Conservation (phyloP, 2,329 filamentous ascomycete genomes). For the Albifimbria verrucaria region DNA sequence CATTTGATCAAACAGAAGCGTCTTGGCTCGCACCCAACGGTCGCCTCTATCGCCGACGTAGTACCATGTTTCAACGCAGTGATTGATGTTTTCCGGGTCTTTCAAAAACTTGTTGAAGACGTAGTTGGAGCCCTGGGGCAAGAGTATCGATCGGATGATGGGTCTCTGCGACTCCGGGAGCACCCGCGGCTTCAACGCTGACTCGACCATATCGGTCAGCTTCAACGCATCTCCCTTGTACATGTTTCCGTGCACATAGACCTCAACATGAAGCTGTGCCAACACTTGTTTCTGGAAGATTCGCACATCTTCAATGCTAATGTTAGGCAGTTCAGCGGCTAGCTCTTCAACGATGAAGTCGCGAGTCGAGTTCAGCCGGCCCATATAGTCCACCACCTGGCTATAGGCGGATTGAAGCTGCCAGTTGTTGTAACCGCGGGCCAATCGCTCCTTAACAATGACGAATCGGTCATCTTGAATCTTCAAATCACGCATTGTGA, state of each 20-base stretch:
- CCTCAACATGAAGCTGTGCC: constrained; percentile 81
- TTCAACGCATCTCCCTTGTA: constrained; percentile 90
- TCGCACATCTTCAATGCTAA: constrained; percentile 72
- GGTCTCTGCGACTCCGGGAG: constrained; percentile 79
- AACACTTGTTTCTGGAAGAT: constrained; percentile 78
- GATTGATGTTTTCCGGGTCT: constrained; percentile 86
- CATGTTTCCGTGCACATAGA: constrained; percentile 86
- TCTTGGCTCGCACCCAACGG: constrained; percentile 67
- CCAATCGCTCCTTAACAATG: constrained; percentile 83
- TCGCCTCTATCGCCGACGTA: constrained; percentile 68
- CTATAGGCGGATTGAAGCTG: constrained; percentile 86
- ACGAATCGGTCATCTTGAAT: constrained; percentile 85
- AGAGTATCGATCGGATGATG: constrained; percentile 70
- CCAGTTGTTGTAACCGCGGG: constrained; percentile 77
- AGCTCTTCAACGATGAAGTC: constrained; percentile 79
- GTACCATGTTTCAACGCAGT: constrained; percentile 77
- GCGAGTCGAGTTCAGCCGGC: constrained; percentile 74
- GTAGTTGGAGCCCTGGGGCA: constrained; percentile 78
- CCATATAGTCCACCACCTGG: constrained; percentile 79
- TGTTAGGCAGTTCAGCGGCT: constrained; percentile 68
- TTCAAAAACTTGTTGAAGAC: constrained; percentile 77
- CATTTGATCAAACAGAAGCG: constrained; percentile 82
- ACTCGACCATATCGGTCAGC: constrained; percentile 79
- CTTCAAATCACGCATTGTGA: constrained; percentile 79
- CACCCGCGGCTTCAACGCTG: constrained; percentile 67